phyloP scores from a whole-genome alignment of 768 basidiomycete genomes.

The Macrolepiota dolichaula region DNA sequence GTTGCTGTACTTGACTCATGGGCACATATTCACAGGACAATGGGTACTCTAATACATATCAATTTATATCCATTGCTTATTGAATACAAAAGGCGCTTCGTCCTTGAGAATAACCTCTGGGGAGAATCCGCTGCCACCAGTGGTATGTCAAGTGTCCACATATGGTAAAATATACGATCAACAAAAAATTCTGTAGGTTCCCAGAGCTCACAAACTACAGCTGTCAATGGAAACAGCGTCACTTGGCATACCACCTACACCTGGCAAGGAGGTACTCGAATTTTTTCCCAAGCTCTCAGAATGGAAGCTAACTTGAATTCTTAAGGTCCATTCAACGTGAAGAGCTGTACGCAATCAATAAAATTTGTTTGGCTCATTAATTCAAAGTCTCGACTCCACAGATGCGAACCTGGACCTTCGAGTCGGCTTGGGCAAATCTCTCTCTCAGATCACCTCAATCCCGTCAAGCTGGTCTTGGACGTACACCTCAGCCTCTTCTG shows the following conservation, averaged over 20 bases:
- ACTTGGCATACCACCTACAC: slow-evolving; percentile 31
- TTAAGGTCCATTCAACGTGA: slow-evolving; percentile 19
- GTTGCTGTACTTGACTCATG: not conserved
- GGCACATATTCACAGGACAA: slow-evolving; percentile 7
- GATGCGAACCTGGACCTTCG: slow-evolving; percentile 32
- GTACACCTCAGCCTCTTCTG: slow-evolving; percentile 26
- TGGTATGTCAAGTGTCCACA: slow-evolving; percentile 14
- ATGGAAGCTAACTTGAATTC: not conserved
- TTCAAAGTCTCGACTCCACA: slow-evolving; percentile 7
- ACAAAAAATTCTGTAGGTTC: slow-evolving; percentile 18
- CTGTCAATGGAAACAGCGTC: slow-evolving; percentile 22
- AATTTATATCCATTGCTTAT: not conserved
- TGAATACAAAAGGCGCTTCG: slow-evolving; percentile 18
- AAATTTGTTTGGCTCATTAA: not conserved
- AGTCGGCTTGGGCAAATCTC: slow-evolving; percentile 22
- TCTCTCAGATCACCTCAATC: slow-evolving; percentile 27
- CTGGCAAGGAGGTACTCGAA: slow-evolving; percentile 25
- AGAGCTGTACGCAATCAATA: slow-evolving; percentile 26
- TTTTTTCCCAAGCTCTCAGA: too few species aligned
- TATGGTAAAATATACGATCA: not conserved
- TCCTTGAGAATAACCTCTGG: slow-evolving; percentile 30
- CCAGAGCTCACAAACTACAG: slow-evolving; percentile 27
- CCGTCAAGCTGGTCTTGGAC: slow-evolving; percentile 30
- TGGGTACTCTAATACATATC: slow-evolving; percentile 12
- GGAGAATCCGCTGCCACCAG: slow-evolving; percentile 23